Base-by-base conservation (phyloP, 345 rosid genomes). In the Abelmoschus esculentus region DNA sequence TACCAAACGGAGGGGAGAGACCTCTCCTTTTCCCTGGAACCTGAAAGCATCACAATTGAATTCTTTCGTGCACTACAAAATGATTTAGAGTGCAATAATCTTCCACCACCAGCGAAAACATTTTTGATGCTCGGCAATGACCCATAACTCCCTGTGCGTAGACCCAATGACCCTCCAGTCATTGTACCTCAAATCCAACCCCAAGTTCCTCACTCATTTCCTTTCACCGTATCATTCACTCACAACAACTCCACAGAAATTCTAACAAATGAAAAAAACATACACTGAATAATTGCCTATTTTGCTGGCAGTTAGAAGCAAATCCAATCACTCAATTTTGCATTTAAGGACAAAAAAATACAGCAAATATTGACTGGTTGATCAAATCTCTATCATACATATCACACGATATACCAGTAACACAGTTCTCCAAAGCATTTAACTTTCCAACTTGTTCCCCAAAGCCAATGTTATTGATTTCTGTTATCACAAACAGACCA, bases 131-230 rank as follows among this genome's bases (percentile, higher is more conserved):
- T 62, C 67, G 72, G 82, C 85, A 83, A 69, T 69, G 86, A 88
- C 66, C 92, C 93, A 81, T 87, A 81, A 76, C 89, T 85, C 76
- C 82, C 90, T 55, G 83, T 70, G 69, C 86, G 78, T 74, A 73
- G 73, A 46, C 86, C 88, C 80, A 85, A 84, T 80, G 90, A 86
- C 92, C 82, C 76, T 77, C 85, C 92, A 82, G 82, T 86, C 95
- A 89, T 89, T 84, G 84, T 80, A 73, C 78, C 85, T 82, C 81
- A 80, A 80, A 80, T 71, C 81, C 82, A 58, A 74, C 76, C 22
- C 50, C 12, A 58, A 53, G 44, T 49, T 63, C 28, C 67, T 79
- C 79, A 72, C 71, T 76, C 82, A 80, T 70, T 71, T 52, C 70
- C 79, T 31, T 69, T 61, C 53, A 72, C 66, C 73, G 75, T 62